Base-by-base conservation (phyloP, 192 early-diverging fungal species). In the Coemansia sp. region DNA sequence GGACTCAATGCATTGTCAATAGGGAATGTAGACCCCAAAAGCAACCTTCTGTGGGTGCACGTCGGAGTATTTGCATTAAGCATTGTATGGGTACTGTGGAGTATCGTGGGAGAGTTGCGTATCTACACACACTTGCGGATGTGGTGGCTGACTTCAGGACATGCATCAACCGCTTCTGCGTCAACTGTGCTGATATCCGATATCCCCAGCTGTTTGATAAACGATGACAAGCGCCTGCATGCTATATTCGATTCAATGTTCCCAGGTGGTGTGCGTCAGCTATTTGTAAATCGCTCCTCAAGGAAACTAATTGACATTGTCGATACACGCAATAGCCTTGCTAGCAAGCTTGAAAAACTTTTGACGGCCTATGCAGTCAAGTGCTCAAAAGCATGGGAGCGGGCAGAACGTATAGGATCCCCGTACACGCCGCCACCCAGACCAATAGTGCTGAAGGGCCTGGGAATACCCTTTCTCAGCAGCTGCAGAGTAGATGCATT, bases 41-140 rank as follows among this genome's bases (percentile, higher is more conserved):
- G 58, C 23, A 54, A 72, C 41, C 78, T 84, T 22, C 82, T 90
- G 7, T 94, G 92, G 92, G 86, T 86, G 8, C 92, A 92, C 62
- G 68, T 91, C 9, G 68, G 83, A 2, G 57, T 90, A 12, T 71
- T 74, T 44, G 64, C 64, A 5, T 31, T 74, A 22, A 63, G 62
- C 3, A 60, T 77, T 0, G 31, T 34, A 10, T 69, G 62, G 74
- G 76, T 78, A 24, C n/a, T 80, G 48, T 58, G 76, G 68, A 22
- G 21, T 65, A 85, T 89, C 5, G 84, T 85, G 50, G 72, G 78
- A 27, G 82, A 92, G 62, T 80, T 89, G 49, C 81, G 67, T 5
- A 69, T 76, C 10, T 91, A 87, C 51, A 82, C 88, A 14, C 58
- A 62, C 9, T 73, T 93, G 31, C 85, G 91, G 12, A 87, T 88